phyloP scores from a whole-genome alignment of 345 rosid species.

The Eutrema yunnanense region DNA sequence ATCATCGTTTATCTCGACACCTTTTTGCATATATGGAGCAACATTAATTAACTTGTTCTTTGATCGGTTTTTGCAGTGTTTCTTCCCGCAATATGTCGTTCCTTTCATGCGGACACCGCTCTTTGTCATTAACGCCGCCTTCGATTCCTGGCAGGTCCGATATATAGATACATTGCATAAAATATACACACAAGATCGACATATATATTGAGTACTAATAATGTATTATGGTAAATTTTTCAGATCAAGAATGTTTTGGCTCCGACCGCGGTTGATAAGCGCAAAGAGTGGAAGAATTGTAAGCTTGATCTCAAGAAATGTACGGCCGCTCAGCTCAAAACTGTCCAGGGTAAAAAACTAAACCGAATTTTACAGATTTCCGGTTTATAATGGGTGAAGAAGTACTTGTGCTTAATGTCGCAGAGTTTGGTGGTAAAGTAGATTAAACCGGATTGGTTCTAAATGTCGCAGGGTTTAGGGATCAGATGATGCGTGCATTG shows the following conservation, averaged over 20 bases:
- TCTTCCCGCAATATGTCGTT: constrained; percentile 83
- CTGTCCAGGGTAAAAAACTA: constrained; percentile 52
- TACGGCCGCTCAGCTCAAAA: constrained; percentile 47
- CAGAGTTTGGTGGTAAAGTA: background rate
- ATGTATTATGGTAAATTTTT: background rate
- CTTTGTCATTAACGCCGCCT: constrained; percentile 78
- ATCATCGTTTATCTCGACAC: background rate
- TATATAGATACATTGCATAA: background rate
- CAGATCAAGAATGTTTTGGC: constrained; percentile 82
- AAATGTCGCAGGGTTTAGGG: constrained; percentile 48
- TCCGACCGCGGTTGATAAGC: constrained; percentile 65
- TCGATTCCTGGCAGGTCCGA: constrained; percentile 91
- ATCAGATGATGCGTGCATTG: constrained; percentile 51
- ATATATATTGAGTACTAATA: background rate
- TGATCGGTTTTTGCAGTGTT: constrained; percentile 47
- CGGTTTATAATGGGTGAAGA: background rate
- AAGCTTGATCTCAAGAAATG: constrained; percentile 61
- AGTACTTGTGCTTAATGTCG: background rate
- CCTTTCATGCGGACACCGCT: constrained; percentile 62
- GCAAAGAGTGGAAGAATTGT: constrained; percentile 62
- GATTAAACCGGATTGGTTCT: constrained; percentile 10
- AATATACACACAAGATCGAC: background rate
- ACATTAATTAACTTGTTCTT: background rate
- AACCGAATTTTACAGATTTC: background rate
- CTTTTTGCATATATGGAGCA: background rate